Evolutionary conservation across 208 protist genomes (phyloP).

Genomic region (Leptomonas seymouri): DNA sequence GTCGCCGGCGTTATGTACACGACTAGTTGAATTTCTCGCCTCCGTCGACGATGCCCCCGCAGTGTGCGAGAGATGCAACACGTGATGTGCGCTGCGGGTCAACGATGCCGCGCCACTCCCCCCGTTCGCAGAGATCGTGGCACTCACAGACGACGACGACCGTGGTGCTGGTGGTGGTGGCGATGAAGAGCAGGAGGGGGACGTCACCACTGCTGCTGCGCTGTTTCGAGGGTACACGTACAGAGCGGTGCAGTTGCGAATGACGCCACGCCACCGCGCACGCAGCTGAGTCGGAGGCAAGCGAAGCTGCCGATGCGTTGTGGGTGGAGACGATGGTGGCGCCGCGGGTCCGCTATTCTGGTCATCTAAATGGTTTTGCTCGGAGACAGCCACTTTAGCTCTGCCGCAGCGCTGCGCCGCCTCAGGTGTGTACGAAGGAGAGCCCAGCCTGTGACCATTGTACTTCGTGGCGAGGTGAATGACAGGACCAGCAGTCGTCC

Average conservation of each 20-base stretch:
- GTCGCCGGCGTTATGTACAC: background rate
- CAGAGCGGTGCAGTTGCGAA: conserved; percentile 22
- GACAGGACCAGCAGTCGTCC: conserved; percentile 21
- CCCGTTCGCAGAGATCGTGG: background rate
- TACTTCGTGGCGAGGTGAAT: conserved; percentile 8
- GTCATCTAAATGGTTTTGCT: background rate
- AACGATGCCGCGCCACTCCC: background rate
- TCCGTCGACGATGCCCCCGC: background rate
- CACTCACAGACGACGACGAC: background rate
- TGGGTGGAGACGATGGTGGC: background rate
- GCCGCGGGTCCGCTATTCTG: background rate
- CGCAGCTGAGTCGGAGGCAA: conserved; percentile 28
- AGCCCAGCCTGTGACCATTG: background rate
- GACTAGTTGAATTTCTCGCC: background rate
- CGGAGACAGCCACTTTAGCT: background rate
- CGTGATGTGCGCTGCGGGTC: background rate
- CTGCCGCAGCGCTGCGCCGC: background rate
- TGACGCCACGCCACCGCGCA: conserved; percentile 23
- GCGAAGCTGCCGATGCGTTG: conserved; percentile 4
- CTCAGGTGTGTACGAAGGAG: background rate
- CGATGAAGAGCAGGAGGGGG: background rate
- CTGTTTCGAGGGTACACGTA: background rate
- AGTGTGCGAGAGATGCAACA: background rate
- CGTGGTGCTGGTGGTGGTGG: background rate
- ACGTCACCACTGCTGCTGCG: background rate